These are phyloP conservation scores for Wallacemonas collosoma DNA, from an alignment of 208 protist species.

Conservation along the genomic window DNA sequence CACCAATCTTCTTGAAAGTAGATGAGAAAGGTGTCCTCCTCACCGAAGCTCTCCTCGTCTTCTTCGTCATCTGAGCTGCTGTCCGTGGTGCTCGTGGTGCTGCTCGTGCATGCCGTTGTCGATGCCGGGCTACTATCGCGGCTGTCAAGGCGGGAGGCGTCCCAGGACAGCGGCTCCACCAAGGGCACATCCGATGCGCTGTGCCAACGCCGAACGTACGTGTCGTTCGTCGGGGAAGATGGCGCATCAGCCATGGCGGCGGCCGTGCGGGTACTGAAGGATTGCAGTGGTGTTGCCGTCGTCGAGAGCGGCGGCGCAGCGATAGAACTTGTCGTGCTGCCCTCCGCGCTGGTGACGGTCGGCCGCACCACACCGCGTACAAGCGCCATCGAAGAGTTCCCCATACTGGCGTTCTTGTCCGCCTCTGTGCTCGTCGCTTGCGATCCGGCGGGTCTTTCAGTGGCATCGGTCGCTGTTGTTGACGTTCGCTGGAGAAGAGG, in stretches of 20 bases:
- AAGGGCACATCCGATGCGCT: constrained; percentile 5
- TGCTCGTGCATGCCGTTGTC: constrained; percentile 6
- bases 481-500: not conserved
- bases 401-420: not conserved
- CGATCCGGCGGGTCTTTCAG: not conserved
- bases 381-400: not conserved
- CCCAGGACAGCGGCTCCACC: not conserved
- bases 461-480: too few species aligned
- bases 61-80: not conserved
- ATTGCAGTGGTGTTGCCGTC: not conserved
- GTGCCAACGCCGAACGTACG: constrained; percentile 1
- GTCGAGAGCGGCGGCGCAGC: not conserved
- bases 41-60: not conserved
- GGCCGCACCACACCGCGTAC: not conserved
- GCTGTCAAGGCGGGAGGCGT: not conserved
- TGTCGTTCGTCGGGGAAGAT: not conserved
- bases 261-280: too few species aligned
- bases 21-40: constrained; percentile 28
- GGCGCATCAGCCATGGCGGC: not conserved
- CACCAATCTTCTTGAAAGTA: constrained; percentile 83
- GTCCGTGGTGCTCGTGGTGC: not conserved
- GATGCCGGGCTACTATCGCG: not conserved
- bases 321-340: not conserved
- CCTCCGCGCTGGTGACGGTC: too few species aligned
- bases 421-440: not conserved